These are phyloP conservation scores for Knoxia roxburghii DNA, from an alignment of 257 asterid genomes.

Conservation along the genomic window DNA sequence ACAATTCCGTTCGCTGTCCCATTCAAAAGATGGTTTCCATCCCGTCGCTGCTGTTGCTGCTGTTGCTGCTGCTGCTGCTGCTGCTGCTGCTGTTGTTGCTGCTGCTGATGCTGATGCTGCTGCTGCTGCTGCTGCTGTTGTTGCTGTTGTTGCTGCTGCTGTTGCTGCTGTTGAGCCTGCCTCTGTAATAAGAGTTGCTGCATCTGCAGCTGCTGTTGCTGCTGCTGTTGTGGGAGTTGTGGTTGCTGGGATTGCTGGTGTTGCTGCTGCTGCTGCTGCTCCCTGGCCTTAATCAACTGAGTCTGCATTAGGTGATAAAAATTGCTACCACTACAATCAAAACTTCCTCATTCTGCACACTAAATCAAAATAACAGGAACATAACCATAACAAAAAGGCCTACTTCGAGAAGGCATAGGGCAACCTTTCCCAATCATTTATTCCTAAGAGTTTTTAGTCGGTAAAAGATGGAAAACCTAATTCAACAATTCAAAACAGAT, in stretches of 20 bases:
- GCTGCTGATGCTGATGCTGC: conserved; percentile 50
- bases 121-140: conserved; percentile 66
- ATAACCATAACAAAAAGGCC: too few relatives aligned
- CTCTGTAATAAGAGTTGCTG: conserved; percentile 72
- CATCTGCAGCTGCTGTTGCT: conserved; percentile 69
- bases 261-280: conserved; percentile 71
- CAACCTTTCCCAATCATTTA: neutral
- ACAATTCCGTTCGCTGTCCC: conserved; percentile 73
- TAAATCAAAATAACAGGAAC: neutral
- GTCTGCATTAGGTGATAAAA: conserved; percentile 43
- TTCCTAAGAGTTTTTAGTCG: neutral
- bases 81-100: conserved; percentile 31
- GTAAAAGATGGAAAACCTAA: neutral
- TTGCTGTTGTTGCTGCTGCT: conserved; percentile 44
- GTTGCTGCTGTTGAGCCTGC: conserved; percentile 78
- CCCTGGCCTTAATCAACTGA: conserved; percentile 87
- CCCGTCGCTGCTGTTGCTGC: conserved; percentile 66
- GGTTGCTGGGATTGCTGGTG: conserved; percentile 44
- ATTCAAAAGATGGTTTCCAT: conserved; percentile 69
- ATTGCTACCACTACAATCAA: neutral
- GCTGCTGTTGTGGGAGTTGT: conserved; percentile 46
- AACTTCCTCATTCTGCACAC: neutral
- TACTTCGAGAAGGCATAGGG: too few relatives aligned
- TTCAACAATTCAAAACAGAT: neutral
- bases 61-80: conserved; percentile 37